Conservation (phyloP, 768 basidiomycete genomes). For the Suillus alpinus region DNA sequence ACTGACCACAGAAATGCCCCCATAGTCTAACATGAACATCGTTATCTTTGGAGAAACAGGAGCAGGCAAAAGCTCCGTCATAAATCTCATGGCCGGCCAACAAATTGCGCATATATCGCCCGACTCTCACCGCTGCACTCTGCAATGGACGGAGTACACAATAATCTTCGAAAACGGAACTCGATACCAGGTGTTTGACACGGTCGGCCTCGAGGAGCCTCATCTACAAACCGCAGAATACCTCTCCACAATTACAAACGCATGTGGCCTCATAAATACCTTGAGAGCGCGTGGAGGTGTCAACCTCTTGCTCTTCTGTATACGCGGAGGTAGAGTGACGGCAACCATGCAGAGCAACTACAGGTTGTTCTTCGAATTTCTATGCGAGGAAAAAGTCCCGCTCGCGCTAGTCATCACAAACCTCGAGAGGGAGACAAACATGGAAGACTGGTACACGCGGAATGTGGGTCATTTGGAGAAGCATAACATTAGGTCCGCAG, state of each 20-base stretch:
- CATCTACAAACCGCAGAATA: conserved; percentile 24
- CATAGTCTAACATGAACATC: conserved; percentile 28
- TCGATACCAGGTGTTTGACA: conserved; percentile 30
- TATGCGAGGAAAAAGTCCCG: conserved; percentile 34
- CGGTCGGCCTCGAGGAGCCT: conserved; percentile 35
- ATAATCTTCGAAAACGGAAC: conserved; percentile 17
- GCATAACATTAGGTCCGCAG: conserved; percentile 27
- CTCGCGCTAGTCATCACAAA: conserved; percentile 36
- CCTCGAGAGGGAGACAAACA: conserved; percentile 33
- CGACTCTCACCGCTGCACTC: conserved; percentile 36
- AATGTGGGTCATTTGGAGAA: conserved; percentile 23
- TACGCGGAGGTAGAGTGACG: conserved; percentile 40
- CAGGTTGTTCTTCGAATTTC: conserved; percentile 39
- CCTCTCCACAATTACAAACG: conserved; percentile 28
- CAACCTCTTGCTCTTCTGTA: conserved; percentile 39
- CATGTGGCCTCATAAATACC: conserved; percentile 31
- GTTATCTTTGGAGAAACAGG: conserved; percentile 46
- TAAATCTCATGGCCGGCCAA: conserved; percentile 30
- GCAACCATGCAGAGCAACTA: conserved; percentile 39
- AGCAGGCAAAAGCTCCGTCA: conserved; percentile 33
- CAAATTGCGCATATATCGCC: conserved; percentile 23
- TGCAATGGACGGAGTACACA: conserved; percentile 28
- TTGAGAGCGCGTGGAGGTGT: conserved; percentile 34
- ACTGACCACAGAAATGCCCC: not conserved
- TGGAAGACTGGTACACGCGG: conserved; percentile 35